These are phyloP conservation scores for Rhizoclosmatium globosum DNA, from an alignment of 192 early-diverging fungal genomes.

Conservation along the genomic window DNA sequence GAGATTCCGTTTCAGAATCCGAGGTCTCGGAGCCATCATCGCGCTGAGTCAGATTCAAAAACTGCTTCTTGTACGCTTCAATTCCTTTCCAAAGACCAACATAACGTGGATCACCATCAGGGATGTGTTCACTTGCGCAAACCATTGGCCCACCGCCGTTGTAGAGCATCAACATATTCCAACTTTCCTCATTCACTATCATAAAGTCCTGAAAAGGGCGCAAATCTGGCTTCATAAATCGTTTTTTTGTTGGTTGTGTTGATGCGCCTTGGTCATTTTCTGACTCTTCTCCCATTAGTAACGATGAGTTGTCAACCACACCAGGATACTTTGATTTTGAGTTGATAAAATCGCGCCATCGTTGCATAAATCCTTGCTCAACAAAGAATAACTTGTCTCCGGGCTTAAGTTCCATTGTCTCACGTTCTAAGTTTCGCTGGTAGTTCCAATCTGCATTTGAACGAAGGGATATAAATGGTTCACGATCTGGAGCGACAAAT, in stretches of 20 bases:
- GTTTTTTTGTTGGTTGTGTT: neutral
- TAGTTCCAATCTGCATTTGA: neutral
- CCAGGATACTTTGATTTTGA: neutral
- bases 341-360: neutral
- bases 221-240: neutral
- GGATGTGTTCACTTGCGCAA: neutral
- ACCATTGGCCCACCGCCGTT: neutral
- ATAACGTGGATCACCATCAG: neutral
- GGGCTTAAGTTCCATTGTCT: neutral
- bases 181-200: conserved; percentile 9
- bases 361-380: neutral
- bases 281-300: neutral
- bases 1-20: too few relatives aligned
- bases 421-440: conserved; percentile 2
- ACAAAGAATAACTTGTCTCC: neutral
- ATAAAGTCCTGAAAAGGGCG: neutral
- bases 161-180: neutral
- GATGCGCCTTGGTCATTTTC: neutral
- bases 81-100: neutral
- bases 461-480: neutral
- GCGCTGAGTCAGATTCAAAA: neutral
- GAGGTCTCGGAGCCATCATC: too few relatives aligned
- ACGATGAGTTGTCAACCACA: neutral
- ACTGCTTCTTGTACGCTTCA: conserved; percentile 1
- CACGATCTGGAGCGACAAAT: neutral